Base-by-base conservation (phyloP, 371 early-diverging fungal genomes). In the Saksenaea oblongispora region DNA sequence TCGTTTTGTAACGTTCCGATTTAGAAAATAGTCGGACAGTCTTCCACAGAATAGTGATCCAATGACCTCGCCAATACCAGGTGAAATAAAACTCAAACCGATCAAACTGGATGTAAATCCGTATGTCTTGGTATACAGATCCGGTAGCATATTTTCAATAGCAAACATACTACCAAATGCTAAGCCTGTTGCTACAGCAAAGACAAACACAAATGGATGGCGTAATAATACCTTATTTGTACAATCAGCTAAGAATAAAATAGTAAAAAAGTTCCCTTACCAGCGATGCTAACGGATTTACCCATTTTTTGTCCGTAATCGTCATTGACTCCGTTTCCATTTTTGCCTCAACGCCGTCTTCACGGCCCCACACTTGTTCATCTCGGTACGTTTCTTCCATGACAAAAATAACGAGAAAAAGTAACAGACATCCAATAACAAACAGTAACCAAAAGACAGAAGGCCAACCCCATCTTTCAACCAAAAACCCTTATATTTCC, bases 361-460 rank as follows among this genome's bases (percentile, higher is more conserved):
- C 70, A 64, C 70, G 70, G 5, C 72, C 76, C 73, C 77, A 74
- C 1, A 70, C 36, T n/a, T 58, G 56, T 51, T 67, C 84, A 27
- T 76, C 72, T 14, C 90, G 84, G 44, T 87, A 89, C 0, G 91
- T 91, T 69, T 92, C 93, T 34, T 91, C 91, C 75, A 91, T 74
- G 10, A 82, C 69, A 73, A 89, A 82, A 34, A 83, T 57, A 24
- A 72, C 62, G 14, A 72, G 17, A 15, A 66, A 54, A 9, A 69
- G 31, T 17, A 69, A 47, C 8, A 64, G 18, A 37, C 71, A 71
- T 26, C 68, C 68, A 65, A 71, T 64, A 5, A 66, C 61, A 53
- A 74, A 74, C 22, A 70, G 58, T 0, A 68, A 54, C 69, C 69
- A 71, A 35, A 70, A 71, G 4, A 74, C 71, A 1, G 71, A 71